Base-by-base conservation (phyloP, 345 rosid genomes). In the Lumnitzera racemosa region DNA sequence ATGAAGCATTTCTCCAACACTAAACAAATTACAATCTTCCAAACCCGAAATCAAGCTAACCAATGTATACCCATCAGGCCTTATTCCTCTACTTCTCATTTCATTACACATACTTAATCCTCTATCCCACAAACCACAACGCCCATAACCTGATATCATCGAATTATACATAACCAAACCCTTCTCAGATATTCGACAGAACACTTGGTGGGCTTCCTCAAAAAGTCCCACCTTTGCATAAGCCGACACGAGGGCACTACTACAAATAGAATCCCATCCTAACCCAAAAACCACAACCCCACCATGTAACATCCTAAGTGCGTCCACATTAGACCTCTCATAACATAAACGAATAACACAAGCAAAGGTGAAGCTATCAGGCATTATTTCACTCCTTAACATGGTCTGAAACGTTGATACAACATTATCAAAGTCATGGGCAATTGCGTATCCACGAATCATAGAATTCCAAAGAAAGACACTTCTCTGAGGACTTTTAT, bases 401-500 rank as follows among this genome's bases (percentile, higher is more conserved):
- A 90, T 90, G 14, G 11, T 53, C 17, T 57, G 59, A 53, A 81
- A 87, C 29, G 87, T 71, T 0, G 69, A 74, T 0, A 63, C 65
- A 12, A 81, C 81, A 13, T 56, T 69, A 29, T 51, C 24, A 49
- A 80, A 76, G n/a, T 52, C 59, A 57, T 73, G 65, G 15, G 67
- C 70, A 70, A 72, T 78, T 1, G 96, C 95, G 47, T 81, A 75
- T 57, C 87, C 95, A 20, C 96, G 87, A 67, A 92, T 80, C 13
- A 83, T 72, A 63, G 95, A 77, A 70, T 87, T 87, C 98, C 96
- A 89, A 20, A 87, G 84, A 80, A 78, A 92, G 63, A 92, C 80
- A 52, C 90, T 90, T 70, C 83, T 77, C 10, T 74, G 78, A 41
- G 86, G 87, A 68, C 70, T 80, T 87, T 57, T 62, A 61, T 85